Conservation (phyloP, 2,329 filamentous ascomycete species). For the Dendryphion nanum region DNA sequence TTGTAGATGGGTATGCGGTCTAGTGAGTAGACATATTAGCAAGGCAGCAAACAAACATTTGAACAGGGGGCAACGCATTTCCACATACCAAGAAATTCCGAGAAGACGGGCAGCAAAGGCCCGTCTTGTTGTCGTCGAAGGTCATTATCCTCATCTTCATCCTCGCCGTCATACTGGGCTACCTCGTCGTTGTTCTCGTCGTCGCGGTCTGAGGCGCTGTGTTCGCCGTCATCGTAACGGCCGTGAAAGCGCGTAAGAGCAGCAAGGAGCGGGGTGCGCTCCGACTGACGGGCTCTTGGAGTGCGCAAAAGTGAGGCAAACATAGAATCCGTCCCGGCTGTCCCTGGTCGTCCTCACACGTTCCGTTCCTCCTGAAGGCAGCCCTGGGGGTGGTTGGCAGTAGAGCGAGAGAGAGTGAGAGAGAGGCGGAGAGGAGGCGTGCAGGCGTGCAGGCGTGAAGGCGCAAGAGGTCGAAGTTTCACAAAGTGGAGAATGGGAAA, state of each 20-base stretch:
- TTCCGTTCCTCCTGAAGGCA: slow-evolving; percentile 6
- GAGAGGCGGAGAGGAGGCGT: neutral
- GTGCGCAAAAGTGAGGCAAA: slow-evolving; percentile 38
- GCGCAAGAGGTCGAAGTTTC: slow-evolving; percentile 6
- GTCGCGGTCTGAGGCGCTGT: slow-evolving; percentile 13
- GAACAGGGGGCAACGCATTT: too few relatives aligned
- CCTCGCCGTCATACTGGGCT: slow-evolving; percentile 23
- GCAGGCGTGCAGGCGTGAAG: neutral
- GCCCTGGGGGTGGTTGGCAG: slow-evolving; percentile 6
- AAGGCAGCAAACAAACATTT: too few relatives aligned
- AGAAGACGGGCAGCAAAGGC: slow-evolving; percentile 42
- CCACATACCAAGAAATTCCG: slow-evolving; percentile 35
- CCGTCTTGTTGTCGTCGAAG: slow-evolving; percentile 28
- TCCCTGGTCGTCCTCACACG: slow-evolving; percentile 10
- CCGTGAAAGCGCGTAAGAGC: slow-evolving; percentile 29
- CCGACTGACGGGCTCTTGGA: slow-evolving; percentile 27
- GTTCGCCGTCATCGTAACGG: slow-evolving; percentile 20
- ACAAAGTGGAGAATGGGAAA: slow-evolving; percentile 4
- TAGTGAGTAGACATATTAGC: slow-evolving; percentile 40
- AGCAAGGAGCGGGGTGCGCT: slow-evolving; percentile 37
- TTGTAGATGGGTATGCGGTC: slow-evolving; percentile 87
- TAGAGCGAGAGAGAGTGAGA: slow-evolving; percentile 1
- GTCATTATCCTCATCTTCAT: slow-evolving; percentile 31
- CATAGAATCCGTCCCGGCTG: slow-evolving; percentile 22
- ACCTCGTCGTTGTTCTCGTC: slow-evolving; percentile 19